Conservation (phyloP, 352 stramenopile species). For the Phytophthora crassamura region DNA sequence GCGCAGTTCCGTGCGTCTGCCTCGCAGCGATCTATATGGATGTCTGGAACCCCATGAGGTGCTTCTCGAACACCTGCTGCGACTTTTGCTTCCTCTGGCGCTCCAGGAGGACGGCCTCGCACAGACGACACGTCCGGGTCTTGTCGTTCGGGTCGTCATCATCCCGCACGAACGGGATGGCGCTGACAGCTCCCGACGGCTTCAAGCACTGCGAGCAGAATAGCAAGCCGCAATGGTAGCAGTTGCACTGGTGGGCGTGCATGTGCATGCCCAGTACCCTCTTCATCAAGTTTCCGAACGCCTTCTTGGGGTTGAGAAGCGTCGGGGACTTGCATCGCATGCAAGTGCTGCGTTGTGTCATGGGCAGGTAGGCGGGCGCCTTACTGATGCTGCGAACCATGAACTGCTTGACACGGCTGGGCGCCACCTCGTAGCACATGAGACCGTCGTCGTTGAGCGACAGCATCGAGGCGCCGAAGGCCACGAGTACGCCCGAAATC, state of each 20-base stretch:
- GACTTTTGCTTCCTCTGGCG: conserved; percentile 58
- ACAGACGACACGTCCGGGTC: conserved; percentile 70
- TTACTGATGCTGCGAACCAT: conserved; percentile 74
- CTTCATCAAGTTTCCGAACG: conserved; percentile 68
- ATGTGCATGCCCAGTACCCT: conserved; percentile 51
- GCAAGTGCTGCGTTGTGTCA: conserved; percentile 67
- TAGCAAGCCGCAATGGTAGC: conserved; percentile 84
- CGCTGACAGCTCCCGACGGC: conserved; percentile 49
- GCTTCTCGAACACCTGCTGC: conserved; percentile 62
- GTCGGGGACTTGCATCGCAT: conserved; percentile 70
- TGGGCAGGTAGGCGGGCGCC: conserved; percentile 53
- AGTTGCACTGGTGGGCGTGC: conserved; percentile 69
- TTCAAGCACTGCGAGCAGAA: conserved; percentile 77
- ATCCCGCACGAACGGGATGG: conserved; percentile 62
- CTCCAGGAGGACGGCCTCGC: conserved; percentile 67
- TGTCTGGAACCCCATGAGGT: conserved; percentile 58
- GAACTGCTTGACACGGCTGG: conserved; percentile 63
- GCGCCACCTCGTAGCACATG: conserved; percentile 83
- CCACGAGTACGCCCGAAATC: conserved; percentile 64
- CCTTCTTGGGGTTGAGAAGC: conserved; percentile 55
- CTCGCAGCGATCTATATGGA: conserved; percentile 27
- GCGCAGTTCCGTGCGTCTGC: conserved; percentile 32
- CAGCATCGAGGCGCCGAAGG: conserved; percentile 67
- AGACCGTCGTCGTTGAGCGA: conserved; percentile 72
- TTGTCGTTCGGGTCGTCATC: conserved; percentile 59